Conservation (phyloP, 331 rosid species). For the Telfairia occidentalis region DNA sequence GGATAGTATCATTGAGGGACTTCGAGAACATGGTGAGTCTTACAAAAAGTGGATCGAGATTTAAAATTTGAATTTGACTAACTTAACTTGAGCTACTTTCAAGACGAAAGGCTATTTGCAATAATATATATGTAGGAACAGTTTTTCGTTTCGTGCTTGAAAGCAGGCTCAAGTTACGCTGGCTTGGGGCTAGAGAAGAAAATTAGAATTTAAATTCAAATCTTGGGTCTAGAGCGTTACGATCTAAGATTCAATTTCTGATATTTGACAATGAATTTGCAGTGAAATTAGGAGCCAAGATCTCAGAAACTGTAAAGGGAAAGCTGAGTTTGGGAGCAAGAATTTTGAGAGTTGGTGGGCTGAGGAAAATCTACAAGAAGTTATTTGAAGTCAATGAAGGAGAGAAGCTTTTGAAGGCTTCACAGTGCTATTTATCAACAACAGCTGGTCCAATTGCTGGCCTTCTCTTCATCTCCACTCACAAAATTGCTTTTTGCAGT, state of each 20-base stretch:
- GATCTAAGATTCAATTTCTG: not conserved
- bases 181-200: no score
- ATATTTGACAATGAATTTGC: not conserved
- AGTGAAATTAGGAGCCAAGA: slow-evolving; percentile 42
- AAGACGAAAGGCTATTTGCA: not conserved
- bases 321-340: slow-evolving; percentile 58
- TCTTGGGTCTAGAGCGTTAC: not conserved
- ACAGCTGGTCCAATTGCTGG: slow-evolving; percentile 62
- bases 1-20: slow-evolving; percentile 16
- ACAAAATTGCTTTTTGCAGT: slow-evolving; percentile 61
- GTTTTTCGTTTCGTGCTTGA: not conserved
- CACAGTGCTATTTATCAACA: slow-evolving; percentile 49
- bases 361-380: slow-evolving; percentile 34
- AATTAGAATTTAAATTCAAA: not conserved
- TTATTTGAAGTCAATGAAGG: slow-evolving; percentile 31
- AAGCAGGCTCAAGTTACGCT: not conserved
- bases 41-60: not conserved
- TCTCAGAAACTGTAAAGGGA: slow-evolving; percentile 51
- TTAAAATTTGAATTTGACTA: not conserved
- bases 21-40: slow-evolving; percentile 13
- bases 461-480: slow-evolving; percentile 50
- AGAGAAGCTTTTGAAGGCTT: slow-evolving; percentile 59
- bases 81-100: not conserved
- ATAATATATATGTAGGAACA: no score
- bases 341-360: slow-evolving; percentile 49